phyloP scores from a whole-genome alignment of 2,329 filamentous ascomycete genomes.

The Penicillium sp. region DNA sequence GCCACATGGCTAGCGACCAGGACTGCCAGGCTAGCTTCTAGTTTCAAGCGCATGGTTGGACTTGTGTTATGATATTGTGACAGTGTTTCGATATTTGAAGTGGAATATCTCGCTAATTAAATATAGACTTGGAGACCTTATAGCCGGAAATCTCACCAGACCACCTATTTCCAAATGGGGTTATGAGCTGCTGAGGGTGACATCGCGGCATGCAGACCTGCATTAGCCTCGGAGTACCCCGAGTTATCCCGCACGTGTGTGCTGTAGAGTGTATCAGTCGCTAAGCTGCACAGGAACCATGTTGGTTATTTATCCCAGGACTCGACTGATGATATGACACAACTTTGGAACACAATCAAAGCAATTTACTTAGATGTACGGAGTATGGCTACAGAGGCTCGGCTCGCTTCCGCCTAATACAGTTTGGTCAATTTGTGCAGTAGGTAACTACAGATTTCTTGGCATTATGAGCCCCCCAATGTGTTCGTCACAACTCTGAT shows the following conservation, averaged over 20 bases:
- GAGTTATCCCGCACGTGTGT: neutral
- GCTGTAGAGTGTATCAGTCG: neutral
- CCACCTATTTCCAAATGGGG: constrained; percentile 9
- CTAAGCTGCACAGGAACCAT: too few species aligned
- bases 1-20: constrained; percentile 17
- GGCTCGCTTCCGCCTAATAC: neutral
- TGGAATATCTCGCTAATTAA: neutral
- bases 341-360: neutral
- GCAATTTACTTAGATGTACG: neutral
- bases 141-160: neutral
- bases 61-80: neutral
- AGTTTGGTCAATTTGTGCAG: neutral
- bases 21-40: constrained; percentile 6
- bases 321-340: neutral
- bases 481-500: neutral
- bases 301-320: neutral
- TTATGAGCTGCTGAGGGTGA: constrained; percentile 18
- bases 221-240: constrained; percentile 4
- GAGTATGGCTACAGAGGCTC: too few species aligned
- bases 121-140: neutral
- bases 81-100: neutral
- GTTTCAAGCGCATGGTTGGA: constrained; percentile 9
- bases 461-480: neutral
- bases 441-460: neutral
- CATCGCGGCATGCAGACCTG: constrained; percentile 10